Conservation (phyloP, 2,329 filamentous ascomycete species). For the Achaetomium macrosporum region DNA sequence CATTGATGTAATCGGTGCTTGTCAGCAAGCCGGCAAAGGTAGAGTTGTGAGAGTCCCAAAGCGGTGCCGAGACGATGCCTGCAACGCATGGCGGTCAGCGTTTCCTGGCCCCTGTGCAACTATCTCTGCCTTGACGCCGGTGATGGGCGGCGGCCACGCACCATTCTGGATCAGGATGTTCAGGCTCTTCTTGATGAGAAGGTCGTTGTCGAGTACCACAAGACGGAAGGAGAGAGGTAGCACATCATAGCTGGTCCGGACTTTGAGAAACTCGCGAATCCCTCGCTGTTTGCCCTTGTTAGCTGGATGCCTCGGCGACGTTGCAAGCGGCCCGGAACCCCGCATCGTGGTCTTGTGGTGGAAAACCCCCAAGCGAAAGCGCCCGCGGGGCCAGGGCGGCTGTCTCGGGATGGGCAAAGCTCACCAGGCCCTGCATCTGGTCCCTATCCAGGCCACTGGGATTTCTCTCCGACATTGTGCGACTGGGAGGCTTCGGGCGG, state of each 20-base stretch:
- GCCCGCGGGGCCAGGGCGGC: background rate
- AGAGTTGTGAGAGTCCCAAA: conserved; percentile 92
- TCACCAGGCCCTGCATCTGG: conserved; percentile 71
- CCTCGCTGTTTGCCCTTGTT: conserved; percentile 55
- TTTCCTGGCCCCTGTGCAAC: background rate
- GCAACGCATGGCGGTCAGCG: background rate
- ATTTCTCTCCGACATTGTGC: conserved; percentile 38
- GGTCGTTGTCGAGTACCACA: conserved; percentile 88
- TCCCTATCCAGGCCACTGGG: conserved; percentile 65
- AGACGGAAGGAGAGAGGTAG: conserved; percentile 92
- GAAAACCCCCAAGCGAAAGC: background rate
- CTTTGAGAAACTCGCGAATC: conserved; percentile 92
- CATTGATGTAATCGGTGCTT: conserved; percentile 95
- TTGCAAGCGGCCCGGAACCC: conserved; percentile 18
- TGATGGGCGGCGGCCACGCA: conserved; percentile 33
- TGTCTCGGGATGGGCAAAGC: conserved; percentile 29
- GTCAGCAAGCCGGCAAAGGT: conserved; percentile 92
- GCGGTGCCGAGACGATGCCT: conserved; percentile 95
- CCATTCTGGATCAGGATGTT: conserved; percentile 95
- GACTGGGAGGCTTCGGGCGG: conserved; percentile 36
- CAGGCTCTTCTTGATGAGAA: conserved; percentile 95
- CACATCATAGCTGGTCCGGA: conserved; percentile 96
- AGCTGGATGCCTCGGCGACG: conserved; percentile 5
- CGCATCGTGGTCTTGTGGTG: conserved; percentile 16
- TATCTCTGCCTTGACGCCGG: background rate